Base-by-base conservation (phyloP, 208 protist species). In the Acanthamoeba divionensis region DNA sequence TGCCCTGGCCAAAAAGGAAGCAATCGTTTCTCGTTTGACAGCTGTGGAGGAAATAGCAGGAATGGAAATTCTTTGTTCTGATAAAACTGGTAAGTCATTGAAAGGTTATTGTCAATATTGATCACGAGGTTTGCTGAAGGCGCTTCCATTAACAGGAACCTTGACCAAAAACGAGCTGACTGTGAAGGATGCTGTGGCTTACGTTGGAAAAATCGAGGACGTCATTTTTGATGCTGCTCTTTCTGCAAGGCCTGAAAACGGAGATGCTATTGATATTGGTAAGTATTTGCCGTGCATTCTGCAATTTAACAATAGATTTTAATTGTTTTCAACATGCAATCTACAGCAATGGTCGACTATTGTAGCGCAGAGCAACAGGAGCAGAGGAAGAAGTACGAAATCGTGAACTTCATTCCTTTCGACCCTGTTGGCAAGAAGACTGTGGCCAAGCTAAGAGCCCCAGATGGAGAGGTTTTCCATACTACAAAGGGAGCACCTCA, bases 131-230 rank as follows among this genome's bases (percentile, higher is more conserved):
- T n/a, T n/a, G n/a, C n/a, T n/a, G n/a, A n/a, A n/a, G n/a, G n/a
- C n/a, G n/a, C n/a, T n/a, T n/a, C n/a, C n/a, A n/a, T n/a, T n/a
- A n/a, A n/a, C 97, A 9, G 97, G 97, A 38, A 98, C 97, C 31
- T 93, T 98, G 85, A 98, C 97, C 48, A 92, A 97, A 80, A 98
- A 98, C 93, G 95, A 98, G 94, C 96, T 98, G 92, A 95, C 96
- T 79, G 95, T 98, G 62, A 93, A 96, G 79, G 92, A 96, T 52
- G 82, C 95, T 6, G 52, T 62, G 2, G 33, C 80, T 6, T 73
- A 82, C 4, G 67, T 91, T n/a, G 89, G 60, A 13, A 89, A 85
- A 15, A 29, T 60, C 1, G 73, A 86, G 12, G 62, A 92, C 29
- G 45, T 93, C 21, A 60, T 93, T 24, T 90, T 93, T 24, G 44